A percentile compares a stretch with the other conserved stretches of the same genome.
These are phyloP conservation scores for Primulina huaijiensis DNA, from an alignment of 257 asterid genomes.

Conservation along the genomic window DNA sequence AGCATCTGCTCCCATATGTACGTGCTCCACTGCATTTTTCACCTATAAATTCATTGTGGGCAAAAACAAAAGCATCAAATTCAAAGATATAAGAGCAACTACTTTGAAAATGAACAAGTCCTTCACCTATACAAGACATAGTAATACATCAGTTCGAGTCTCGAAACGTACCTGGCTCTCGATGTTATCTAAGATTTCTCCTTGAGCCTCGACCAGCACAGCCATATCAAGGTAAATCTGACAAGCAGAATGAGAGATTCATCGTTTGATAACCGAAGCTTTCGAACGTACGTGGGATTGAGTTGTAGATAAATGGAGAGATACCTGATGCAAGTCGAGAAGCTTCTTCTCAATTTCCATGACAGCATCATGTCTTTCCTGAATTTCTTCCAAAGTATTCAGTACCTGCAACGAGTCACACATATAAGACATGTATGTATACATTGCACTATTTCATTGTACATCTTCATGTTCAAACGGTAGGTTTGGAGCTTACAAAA, in stretches of 20 bases:
- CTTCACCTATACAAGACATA: neutral
- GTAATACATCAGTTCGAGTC: neutral
- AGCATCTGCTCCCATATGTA: conserved; percentile 68
- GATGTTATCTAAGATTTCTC: conserved; percentile 76
- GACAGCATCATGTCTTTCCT: conserved; percentile 85
- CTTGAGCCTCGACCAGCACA: conserved; percentile 83
- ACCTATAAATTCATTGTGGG: conserved; percentile 37
- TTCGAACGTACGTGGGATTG: conserved; percentile 1
- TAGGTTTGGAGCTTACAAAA: neutral
- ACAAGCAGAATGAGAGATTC: neutral
- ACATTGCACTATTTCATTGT: neutral
- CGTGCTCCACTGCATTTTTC: conserved; percentile 71
- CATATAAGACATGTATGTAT: neutral
- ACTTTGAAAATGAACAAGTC: no score
- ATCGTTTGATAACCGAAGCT: neutral
- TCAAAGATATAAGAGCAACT: no score
- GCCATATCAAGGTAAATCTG: conserved; percentile 86
- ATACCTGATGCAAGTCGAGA: conserved; percentile 81
- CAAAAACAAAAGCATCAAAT: neutral
- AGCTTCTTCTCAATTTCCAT: conserved; percentile 84
- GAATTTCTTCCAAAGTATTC: conserved; percentile 78
- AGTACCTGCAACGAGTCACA: conserved; percentile 40
- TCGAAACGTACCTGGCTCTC: conserved; percentile 63
- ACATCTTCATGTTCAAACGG: neutral
- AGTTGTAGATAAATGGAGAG: neutral